Evolutionary conservation across 1,284 basidiomycete genomes (phyloP), one percentile per base, ranked within the genome.

Genomic region (Pseudozyma tsukubaensis): DNA sequence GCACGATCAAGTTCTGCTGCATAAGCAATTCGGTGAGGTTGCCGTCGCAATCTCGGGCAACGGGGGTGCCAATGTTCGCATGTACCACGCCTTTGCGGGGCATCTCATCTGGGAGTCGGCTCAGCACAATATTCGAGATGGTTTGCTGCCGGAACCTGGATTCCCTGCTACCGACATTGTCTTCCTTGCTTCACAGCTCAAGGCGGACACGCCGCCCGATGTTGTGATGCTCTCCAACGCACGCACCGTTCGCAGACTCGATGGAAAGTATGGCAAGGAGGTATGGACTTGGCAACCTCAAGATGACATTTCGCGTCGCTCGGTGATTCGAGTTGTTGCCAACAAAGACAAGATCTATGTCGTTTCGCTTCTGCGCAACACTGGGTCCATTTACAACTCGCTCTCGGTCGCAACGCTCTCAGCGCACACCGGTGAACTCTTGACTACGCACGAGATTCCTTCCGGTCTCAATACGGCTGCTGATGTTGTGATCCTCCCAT

Each of bases 1-100:
- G 32, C 92, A 96, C 73, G 86, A 87, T 18, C 88, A 94, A 57
- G 84, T 90, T n/a, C 88, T 88, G n/a, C 92, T 91, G 79, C 88
- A 89, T 72, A 87, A 88, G 39, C 86, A 90, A 58, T 87, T 87
- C 7, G 87, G 91, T 73, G 85, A 65, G 39, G 34, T 65, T 19
- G 59, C 72, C 10, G 88, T 91, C 21, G 86, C 91, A 8, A 86
- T 96, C 29, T 94, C 93, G 34, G 93, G 93, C 12, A 87, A 89
- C 2, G 89, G 90, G 4, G 92, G 90, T 3, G 87, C 91, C 8
- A 91, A 87, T 0, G 86, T 92, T n/a, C 89, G 93, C 19, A 84
- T 90, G 12, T 91, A 93, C 78, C 89, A 93, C 49, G 85, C 87
- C 9, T 79, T 86, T 3, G 90, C 89, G 0, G 94, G 94, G 0